Evolutionary conservation across 768 basidiomycete genomes (phyloP), one percentile per base, ranked within the genome.

Genomic region (Paxillus involutus): DNA sequence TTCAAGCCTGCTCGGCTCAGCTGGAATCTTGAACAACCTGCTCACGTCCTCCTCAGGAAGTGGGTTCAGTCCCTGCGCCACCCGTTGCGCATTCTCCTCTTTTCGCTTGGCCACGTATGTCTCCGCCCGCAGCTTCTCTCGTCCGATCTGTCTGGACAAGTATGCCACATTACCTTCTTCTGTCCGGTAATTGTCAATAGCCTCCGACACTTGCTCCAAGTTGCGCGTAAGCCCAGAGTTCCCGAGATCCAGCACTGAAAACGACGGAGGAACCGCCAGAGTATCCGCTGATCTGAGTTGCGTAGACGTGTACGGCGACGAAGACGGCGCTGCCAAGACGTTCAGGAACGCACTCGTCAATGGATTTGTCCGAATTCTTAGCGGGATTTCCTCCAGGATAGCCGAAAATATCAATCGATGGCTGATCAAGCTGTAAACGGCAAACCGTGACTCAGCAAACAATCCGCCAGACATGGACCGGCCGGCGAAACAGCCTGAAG

Each of bases 91-190:
- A 64, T 91, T 96, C 73, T 97, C 94, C 68, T 96, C 94, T 67
- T 88, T 91, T 52, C 93, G 84, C 72, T 94, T 94, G 63, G 82
- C 80, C 50, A 94, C 72, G 65, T 88, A 87, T 49, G 79, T 77
- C 52, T 97, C 94, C 47, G 91, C 91, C 56, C 83, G 84, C 42
- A 79, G 72, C 65, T 84, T 87, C 71, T 97, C 94, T 30, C 94
- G 82, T 30, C 86, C 86, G 65, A 95, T 95, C 69, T 95, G 94
- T 51, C 94, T 85, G 43, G 79, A 79, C 60, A 92, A 75, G 77
- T 93, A 97, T 49, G 89, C 93, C 59, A 94, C 80, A 71, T 96
- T 96, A 47, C 91, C 90, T 64, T 95, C 91, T 71, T 97, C 94
- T 51, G 89, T 91, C 63, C 86, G 84, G 74, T 94, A 92, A 62